Evolutionary conservation across 208 protist species (phyloP).

Genomic region (Naegleria lovaniensis): DNA sequence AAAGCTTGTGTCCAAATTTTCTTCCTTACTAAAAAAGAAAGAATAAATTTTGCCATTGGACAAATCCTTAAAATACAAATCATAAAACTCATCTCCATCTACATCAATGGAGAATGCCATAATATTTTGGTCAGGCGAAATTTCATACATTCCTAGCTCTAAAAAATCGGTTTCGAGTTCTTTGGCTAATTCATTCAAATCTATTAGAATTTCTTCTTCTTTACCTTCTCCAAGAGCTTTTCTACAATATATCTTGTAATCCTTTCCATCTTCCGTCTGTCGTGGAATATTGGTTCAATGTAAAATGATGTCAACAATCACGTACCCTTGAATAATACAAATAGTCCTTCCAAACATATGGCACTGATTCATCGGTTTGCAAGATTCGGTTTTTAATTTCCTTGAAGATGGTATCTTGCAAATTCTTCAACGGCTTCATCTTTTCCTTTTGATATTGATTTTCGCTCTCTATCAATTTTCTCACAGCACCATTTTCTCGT

Average conservation of each 20-base stretch:
- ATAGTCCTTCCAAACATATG: background rate
- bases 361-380: background rate
- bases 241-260: constrained; percentile 14
- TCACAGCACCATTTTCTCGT: background rate
- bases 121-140: background rate
- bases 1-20: background rate
- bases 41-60: background rate
- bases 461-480: background rate
- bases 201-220: constrained; percentile 17
- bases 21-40: background rate
- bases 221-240: background rate
- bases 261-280: constrained; percentile 11
- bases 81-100: background rate
- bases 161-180: background rate
- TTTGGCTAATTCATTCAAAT: background rate
- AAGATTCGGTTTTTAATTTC: background rate
- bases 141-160: background rate
- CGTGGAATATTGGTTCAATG: background rate
- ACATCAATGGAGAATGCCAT: background rate
- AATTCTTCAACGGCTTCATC: background rate
- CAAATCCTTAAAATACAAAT: constrained; percentile 4
- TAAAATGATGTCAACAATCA: background rate
- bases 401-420: background rate
- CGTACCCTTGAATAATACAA: background rate
- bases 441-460: background rate